Conservation (phyloP, 768 basidiomycete genomes). For the Coprinopsis cinerea region DNA sequence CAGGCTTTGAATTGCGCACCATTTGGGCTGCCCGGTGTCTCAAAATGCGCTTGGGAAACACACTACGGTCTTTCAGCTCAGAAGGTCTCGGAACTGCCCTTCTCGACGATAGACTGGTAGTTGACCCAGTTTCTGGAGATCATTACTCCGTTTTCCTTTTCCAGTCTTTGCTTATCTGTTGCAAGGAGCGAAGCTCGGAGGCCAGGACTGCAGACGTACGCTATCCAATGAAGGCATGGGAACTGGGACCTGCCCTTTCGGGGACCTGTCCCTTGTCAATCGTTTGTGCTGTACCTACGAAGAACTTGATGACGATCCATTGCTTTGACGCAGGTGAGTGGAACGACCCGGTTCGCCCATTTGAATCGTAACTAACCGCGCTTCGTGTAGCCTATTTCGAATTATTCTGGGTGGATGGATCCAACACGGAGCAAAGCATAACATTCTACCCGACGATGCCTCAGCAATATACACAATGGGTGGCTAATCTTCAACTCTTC, state of each 20-base stretch:
- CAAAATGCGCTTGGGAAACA: slow-evolving; percentile 20
- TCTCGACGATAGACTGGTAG: slow-evolving; percentile 28
- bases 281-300: slow-evolving; percentile 26
- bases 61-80: slow-evolving; percentile 21
- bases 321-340: slow-evolving; percentile 25
- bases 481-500: slow-evolving; percentile 21
- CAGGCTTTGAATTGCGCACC: slow-evolving; percentile 30
- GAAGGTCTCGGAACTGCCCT: slow-evolving; percentile 26
- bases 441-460: slow-evolving; percentile 18
- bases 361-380: neutral
- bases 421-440: slow-evolving; percentile 15
- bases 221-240: slow-evolving; percentile 34
- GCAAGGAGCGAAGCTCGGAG: slow-evolving; percentile 13
- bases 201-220: neutral
- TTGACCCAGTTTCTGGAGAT: slow-evolving; percentile 17
- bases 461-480: slow-evolving; percentile 26
- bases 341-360: neutral
- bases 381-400: slow-evolving; percentile 23
- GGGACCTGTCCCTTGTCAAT: slow-evolving; percentile 23
- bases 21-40: slow-evolving; percentile 24
- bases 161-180: slow-evolving; percentile 30
- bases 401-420: slow-evolving; percentile 25
- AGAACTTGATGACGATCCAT: slow-evolving; percentile 20
- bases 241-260: slow-evolving; percentile 30
- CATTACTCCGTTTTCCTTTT: slow-evolving; percentile 29